Evolutionary conservation across 257 asterid species (phyloP), one percentile per base, ranked within the genome.

Genomic region (Lycium ferocissimum): DNA sequence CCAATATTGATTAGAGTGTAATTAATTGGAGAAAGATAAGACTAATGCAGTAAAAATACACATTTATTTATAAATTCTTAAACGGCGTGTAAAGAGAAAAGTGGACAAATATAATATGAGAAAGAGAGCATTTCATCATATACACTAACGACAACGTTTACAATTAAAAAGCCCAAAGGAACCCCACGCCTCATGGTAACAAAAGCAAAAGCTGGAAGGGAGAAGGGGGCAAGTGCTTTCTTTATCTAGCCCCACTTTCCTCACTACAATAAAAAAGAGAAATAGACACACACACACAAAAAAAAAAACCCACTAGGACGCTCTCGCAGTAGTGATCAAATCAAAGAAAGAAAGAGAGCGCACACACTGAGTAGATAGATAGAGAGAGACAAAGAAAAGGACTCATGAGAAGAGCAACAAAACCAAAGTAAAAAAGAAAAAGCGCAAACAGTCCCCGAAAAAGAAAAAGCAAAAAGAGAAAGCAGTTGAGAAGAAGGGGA

Each of bases 201-300:
- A 78, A 33, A 78, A 53, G 65, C 15, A 26, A 78, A 78, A 35
- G 82, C 9, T 26, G 10, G 72, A 65, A 26, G 71, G 22, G 7
- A 65, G 72, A 65, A 26, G 67, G 7, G 70, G 70, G 38, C 69
- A 20, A 54, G 40, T 26, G 5, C n/a, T 71, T 67, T 84, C 80
- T n/a, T 84, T 76, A 86, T 88, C 88, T 85, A 66, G 61, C 40
- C 73, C 70, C 49, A 47, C 83, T 47, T 0, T 26, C 33, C 33
- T 40, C 2, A 13, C 83, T 69, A 38, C 3, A 70, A 70, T 38
- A 85, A 89, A 86, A 88, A 90, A 88, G 93, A 90, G 89, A 92
- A n/a, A 67, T 62, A 83, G 22, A 66, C 66, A 40, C 2, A 49
- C 78, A 20, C 47, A 43, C 38, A 18, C 62, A 47, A 76, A 83